Base-by-base conservation (phyloP, 2,329 filamentous ascomycete genomes). In the Cryphonectria naterciae region DNA sequence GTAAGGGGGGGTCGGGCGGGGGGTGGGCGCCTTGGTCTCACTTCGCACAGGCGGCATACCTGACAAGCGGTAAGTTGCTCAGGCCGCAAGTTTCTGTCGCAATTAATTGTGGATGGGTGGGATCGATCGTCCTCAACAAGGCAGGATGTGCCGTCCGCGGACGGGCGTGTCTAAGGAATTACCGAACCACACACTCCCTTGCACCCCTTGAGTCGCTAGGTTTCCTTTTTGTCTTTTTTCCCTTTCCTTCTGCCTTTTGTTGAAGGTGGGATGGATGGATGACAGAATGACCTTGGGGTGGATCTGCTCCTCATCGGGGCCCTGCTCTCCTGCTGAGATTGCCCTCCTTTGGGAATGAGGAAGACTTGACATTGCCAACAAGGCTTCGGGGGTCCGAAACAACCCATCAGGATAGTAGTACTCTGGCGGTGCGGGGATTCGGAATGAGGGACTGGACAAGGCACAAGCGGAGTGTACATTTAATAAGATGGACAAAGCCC, bases 31-130 rank as follows among this genome's bases (percentile, higher is more conserved):
- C 60, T 39, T 39, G 19, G 35, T 37, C 60, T 62, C 60, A 62
- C 60, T 41, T 37, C 35, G 60, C 60, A 62, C 37, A 62, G 60
- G 60, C 60, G 60, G 41, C 60, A 39, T 62, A 62, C 60, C 32
- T 39, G 35, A 62, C 60, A 32, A 32, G 54, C 54, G 54, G 54
- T 58, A 58, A 58, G 54, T 35, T 58, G 19, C 5, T 8, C 25
- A 58, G 54, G 54, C 54, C 25, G n/a, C 52, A 56, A 32, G 54
- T 32, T 49, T 49, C 54, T 58, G 54, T 58, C 54, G 54, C 54
- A 32, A 19, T 58, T 32, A 32, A 58, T 32, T 58, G 54, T 58
- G 54, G 54, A 58, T 58, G 54, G 54, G 54, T 58, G 25, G 54
- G 54, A 58, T 58, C 54, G 54, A 49, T 58, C 54, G 25, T 32